phyloP scores from a whole-genome alignment of 2,329 filamentous ascomycete genomes.

The Fusarium sp. region DNA sequence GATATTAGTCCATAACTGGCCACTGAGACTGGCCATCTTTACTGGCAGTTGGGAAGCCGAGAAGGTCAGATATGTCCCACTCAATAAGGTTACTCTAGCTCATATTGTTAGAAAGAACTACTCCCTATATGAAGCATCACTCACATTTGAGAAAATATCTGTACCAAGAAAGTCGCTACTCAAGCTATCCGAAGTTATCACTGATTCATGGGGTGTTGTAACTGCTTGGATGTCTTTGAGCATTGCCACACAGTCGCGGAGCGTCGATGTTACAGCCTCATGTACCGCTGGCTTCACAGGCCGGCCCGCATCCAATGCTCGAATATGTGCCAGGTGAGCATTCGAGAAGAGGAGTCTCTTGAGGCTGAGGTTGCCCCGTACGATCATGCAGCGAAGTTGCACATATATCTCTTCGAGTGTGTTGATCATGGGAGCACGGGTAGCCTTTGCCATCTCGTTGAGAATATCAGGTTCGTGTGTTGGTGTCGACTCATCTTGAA shows the following conservation, averaged over 20 bases:
- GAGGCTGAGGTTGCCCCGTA: slow-evolving; percentile 38
- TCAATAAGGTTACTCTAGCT: slow-evolving; percentile 37
- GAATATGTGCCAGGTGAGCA: slow-evolving; percentile 39
- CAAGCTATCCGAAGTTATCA: slow-evolving; percentile 22
- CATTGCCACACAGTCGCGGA: slow-evolving; percentile 32
- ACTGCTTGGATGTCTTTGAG: slow-evolving; percentile 24
- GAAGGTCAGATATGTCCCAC: slow-evolving; percentile 42
- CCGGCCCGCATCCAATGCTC: slow-evolving; percentile 34
- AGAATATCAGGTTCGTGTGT: slow-evolving; percentile 36
- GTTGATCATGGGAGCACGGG: slow-evolving; percentile 35
- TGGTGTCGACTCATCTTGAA: slow-evolving; percentile 37
- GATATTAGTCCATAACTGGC: slow-evolving; percentile 18
- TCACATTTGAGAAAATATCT: slow-evolving; percentile 34
- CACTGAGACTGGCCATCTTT: slow-evolving; percentile 15
- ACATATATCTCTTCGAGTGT: slow-evolving; percentile 29
- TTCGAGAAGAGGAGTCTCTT: slow-evolving; percentile 40
- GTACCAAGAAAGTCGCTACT: slow-evolving; percentile 28
- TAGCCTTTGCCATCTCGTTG: slow-evolving; percentile 38
- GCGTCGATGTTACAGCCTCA: slow-evolving; percentile 32
- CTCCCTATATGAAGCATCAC: background rate
- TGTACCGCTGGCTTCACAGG: slow-evolving; percentile 38
- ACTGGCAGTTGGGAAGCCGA: slow-evolving; percentile 31
- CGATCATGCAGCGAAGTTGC: slow-evolving; percentile 34
- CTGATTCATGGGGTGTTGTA: slow-evolving; percentile 34
- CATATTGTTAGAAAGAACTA: slow-evolving; percentile 5